phyloP scores from a whole-genome alignment of 1,139 yeast genomes.

The Taphrina wiesneri region DNA sequence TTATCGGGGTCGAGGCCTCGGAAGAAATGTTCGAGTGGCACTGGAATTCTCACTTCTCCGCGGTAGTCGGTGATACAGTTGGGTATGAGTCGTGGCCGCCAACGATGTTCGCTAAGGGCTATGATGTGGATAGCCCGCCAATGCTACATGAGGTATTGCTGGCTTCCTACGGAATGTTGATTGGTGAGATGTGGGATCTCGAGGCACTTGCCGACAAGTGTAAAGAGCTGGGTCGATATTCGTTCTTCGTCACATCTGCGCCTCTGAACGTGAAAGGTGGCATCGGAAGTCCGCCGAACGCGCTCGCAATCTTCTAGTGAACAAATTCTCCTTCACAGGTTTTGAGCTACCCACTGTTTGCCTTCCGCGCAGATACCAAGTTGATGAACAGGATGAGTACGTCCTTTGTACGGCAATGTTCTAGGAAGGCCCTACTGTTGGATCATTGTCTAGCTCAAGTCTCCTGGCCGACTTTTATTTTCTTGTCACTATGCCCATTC shows the following conservation, averaged over 20 bases:
- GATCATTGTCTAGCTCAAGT: background rate
- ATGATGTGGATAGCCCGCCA: slow-evolving; percentile 4
- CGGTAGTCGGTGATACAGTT: slow-evolving; percentile 45
- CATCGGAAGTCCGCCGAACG: slow-evolving; percentile 45
- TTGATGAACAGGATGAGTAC: too few relatives aligned
- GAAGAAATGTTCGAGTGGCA: slow-evolving; percentile 43
- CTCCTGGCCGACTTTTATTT: background rate
- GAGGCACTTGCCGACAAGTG: slow-evolving; percentile 44
- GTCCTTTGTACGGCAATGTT: too few relatives aligned
- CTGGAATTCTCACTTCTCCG: slow-evolving; percentile 44
- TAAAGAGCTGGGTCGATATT: slow-evolving; percentile 40
- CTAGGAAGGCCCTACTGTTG: too few relatives aligned
- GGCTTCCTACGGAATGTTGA: slow-evolving; percentile 39
- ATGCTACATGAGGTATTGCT: slow-evolving; percentile 38
- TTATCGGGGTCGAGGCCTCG: slow-evolving; percentile 43
- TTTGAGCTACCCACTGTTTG: too few relatives aligned
- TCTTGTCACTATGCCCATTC: slow-evolving; percentile 2
- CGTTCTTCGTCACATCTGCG: slow-evolving; percentile 44
- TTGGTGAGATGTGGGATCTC: slow-evolving; percentile 43
- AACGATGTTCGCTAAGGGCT: background rate
- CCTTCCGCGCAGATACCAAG: too few relatives aligned
- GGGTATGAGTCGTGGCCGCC: slow-evolving; percentile 43
- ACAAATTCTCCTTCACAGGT: too few relatives aligned
- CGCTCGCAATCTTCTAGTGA: slow-evolving; percentile 44
- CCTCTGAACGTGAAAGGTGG: slow-evolving; percentile 45